A percentile compares a stretch with the other conserved stretches of the same genome.
Evolutionary conservation across 129 eudicot genomes (phyloP).

Genomic region (Centaurea solstitialis): DNA sequence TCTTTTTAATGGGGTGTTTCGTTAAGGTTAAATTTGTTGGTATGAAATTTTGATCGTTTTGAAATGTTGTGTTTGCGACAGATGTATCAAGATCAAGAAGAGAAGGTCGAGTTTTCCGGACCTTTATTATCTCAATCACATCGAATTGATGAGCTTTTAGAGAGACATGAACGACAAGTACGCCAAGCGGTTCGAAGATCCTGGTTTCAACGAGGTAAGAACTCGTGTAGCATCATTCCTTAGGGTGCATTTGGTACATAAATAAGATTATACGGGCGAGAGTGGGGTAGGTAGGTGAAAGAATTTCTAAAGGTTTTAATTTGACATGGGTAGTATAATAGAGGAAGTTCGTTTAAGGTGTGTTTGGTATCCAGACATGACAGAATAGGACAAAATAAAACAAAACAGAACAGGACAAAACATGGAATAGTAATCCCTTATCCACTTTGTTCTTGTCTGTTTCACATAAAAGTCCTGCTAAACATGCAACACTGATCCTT

Average conservation of each 20-base stretch:
- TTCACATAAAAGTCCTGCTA: too few relatives aligned
- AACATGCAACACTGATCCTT: too few relatives aligned
- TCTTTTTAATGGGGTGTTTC: not conserved
- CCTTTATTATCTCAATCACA: constrained; percentile 83
- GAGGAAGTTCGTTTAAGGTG: too few relatives aligned
- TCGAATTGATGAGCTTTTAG: constrained; percentile 79
- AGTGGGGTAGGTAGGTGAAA: not conserved
- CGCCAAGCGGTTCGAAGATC: constrained; percentile 96
- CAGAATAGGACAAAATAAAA: too few relatives aligned
- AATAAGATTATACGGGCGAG: not conserved
- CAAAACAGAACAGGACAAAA: too few relatives aligned
- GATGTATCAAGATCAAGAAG: constrained; percentile 73
- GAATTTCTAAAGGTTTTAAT: not conserved
- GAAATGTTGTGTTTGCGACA: constrained; percentile 20
- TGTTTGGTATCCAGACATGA: too few relatives aligned
- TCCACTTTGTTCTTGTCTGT: too few relatives aligned
- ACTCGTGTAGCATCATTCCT: not conserved
- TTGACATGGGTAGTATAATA: not conserved
- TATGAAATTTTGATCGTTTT: not conserved
- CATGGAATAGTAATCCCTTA: too few relatives aligned
- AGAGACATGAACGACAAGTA: constrained; percentile 87
- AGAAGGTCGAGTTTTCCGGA: constrained; percentile 92
- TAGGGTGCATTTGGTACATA: not conserved
- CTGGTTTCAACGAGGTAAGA: constrained; percentile 92
- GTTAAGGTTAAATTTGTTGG: not conserved